phyloP scores from a whole-genome alignment of 495 filamentous ascomycete genomes.

The Hyphodiscus hymeniophilus region DNA sequence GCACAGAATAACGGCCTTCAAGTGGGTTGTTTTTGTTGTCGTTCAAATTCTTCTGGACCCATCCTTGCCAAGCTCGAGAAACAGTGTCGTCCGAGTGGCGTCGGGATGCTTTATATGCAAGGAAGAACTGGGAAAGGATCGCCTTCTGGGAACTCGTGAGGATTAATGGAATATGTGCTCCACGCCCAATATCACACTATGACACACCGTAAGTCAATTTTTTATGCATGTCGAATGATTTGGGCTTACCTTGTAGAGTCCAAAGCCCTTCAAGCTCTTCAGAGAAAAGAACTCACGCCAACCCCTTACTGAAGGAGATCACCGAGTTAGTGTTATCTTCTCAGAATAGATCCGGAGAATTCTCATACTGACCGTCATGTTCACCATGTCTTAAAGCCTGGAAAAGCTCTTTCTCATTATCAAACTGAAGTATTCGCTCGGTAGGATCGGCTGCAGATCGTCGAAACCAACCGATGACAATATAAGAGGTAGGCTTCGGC shows the following conservation, averaged over 20 bases:
- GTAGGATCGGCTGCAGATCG: constrained; percentile 8
- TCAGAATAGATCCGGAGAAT: too few relatives aligned
- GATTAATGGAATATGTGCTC: constrained; percentile 16
- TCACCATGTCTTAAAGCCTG: constrained; percentile 13
- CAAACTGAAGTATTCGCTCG: constrained; percentile 12
- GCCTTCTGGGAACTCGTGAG: constrained; percentile 13
- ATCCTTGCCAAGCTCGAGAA: constrained; percentile 17
- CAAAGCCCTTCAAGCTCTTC: constrained; percentile 17
- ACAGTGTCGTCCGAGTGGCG: constrained; percentile 14
- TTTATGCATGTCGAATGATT: background rate
- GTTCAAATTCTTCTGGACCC: constrained; percentile 18
- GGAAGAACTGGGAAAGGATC: constrained; percentile 15
- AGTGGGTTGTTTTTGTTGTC: constrained; percentile 13
- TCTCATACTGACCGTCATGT: too few relatives aligned
- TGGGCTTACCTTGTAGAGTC: constrained; percentile 12
- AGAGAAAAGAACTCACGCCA: constrained; percentile 5
- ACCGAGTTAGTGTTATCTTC: too few relatives aligned
- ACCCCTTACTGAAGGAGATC: too few relatives aligned
- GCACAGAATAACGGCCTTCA: constrained; percentile 14
- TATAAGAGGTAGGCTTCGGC: constrained; percentile 8
- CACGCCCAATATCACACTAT: constrained; percentile 17
- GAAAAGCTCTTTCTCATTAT: constrained; percentile 10
- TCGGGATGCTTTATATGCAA: constrained; percentile 15
- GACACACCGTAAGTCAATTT: background rate
- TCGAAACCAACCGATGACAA: constrained; percentile 18